These are phyloP conservation scores for Penicillium roqueforti DNA, from an alignment of 495 filamentous ascomycete species.

Conservation along the genomic window DNA sequence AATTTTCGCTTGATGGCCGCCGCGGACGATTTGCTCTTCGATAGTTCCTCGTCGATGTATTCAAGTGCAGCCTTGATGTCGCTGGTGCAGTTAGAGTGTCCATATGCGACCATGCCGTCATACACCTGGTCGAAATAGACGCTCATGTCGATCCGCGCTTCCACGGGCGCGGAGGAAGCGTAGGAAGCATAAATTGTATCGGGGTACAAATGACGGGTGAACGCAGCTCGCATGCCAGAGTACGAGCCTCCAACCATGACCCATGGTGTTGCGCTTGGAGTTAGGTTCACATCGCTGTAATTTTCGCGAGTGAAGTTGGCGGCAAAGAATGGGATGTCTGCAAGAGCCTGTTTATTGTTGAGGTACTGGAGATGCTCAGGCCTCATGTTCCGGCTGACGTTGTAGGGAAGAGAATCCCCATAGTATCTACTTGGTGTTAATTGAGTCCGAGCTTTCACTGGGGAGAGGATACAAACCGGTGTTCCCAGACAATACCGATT, in stretches of 20 bases:
- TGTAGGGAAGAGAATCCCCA: slow-evolving; percentile 48
- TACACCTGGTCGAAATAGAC: slow-evolving; percentile 54
- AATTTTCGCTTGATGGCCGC: slow-evolving; percentile 47
- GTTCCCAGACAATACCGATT: slow-evolving; percentile 57
- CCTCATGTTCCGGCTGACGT: slow-evolving; percentile 40
- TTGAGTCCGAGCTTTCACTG: background rate
- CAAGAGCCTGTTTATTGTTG: slow-evolving; percentile 49
- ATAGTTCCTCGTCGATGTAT: slow-evolving; percentile 49
- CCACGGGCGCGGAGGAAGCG: slow-evolving; percentile 53
- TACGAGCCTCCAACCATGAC: slow-evolving; percentile 58
- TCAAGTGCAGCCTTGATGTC: slow-evolving; percentile 49
- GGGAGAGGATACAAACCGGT: slow-evolving; percentile 36
- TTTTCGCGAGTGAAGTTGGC: slow-evolving; percentile 40
- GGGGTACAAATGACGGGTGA: slow-evolving; percentile 53
- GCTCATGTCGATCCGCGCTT: slow-evolving; percentile 55
- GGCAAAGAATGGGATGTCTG: slow-evolving; percentile 51
- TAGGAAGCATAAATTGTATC: slow-evolving; percentile 53
- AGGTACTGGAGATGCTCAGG: slow-evolving; percentile 48
- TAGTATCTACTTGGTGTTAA: slow-evolving; percentile 39
- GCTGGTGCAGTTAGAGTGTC: slow-evolving; percentile 49
- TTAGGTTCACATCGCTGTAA: slow-evolving; percentile 35
- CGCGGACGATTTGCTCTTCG: slow-evolving; percentile 25
- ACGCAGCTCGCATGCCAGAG: slow-evolving; percentile 51
- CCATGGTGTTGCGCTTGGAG: slow-evolving; percentile 50
- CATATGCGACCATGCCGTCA: slow-evolving; percentile 48